These are phyloP conservation scores for Penicillium olsonii DNA, from an alignment of 2,329 filamentous ascomycete species.

Conservation along the genomic window DNA sequence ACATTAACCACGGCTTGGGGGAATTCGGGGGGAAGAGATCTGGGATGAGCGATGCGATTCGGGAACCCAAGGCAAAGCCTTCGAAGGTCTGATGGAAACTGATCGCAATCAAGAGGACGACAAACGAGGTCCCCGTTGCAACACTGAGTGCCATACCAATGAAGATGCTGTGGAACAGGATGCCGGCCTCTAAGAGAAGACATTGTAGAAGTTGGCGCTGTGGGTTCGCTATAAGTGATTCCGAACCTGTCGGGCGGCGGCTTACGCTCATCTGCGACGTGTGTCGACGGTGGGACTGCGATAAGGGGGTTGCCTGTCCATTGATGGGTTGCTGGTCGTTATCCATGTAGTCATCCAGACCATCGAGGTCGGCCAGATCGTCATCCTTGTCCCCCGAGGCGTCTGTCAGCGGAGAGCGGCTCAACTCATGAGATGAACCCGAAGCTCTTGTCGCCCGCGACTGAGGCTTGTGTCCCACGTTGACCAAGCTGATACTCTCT, in stretches of 20 bases:
- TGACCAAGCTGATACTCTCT: constrained; percentile 25
- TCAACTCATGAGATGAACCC: constrained; percentile 19
- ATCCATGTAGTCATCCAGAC: constrained; percentile 41
- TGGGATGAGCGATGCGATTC: constrained; percentile 75
- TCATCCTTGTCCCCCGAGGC: constrained; percentile 54
- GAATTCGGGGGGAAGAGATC: constrained; percentile 68
- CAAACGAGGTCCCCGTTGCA: constrained; percentile 74
- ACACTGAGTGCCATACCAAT: constrained; percentile 86
- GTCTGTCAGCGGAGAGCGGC: constrained; percentile 18
- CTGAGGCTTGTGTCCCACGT: constrained; percentile 12
- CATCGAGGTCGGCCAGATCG: constrained; percentile 57
- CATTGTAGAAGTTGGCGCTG: constrained; percentile 74
- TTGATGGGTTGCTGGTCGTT: constrained; percentile 15
- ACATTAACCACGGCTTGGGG: constrained; percentile 72
- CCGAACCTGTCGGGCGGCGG: constrained; percentile 28
- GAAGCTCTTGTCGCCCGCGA: constrained; percentile 9
- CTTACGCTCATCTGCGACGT: constrained; percentile 12
- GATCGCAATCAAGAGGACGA: constrained; percentile 78
- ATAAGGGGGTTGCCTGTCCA: constrained; percentile 11
- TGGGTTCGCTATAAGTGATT: constrained; percentile 54
- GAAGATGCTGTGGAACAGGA: constrained; percentile 82
- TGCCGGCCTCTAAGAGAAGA: constrained; percentile 76
- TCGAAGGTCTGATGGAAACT: constrained; percentile 88
- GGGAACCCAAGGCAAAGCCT: constrained; percentile 79
- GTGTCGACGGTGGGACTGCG: constrained; percentile 14